Base-by-base conservation (phyloP, 73 alveolate genomes). In the Effrenium voratum region DNA sequence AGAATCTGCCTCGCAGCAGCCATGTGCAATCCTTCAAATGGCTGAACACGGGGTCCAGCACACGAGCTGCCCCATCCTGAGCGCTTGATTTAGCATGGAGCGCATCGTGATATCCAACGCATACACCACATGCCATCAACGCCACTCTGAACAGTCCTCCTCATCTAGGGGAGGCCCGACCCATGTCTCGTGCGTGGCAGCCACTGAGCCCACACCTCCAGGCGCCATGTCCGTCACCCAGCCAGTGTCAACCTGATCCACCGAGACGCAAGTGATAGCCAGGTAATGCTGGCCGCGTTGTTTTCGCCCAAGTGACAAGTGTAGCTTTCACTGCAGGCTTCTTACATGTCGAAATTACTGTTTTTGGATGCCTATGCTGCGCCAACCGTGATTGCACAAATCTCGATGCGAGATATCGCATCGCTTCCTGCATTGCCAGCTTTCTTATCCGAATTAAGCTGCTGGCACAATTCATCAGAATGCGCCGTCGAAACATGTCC, bases 191-290 rank as follows among this genome's bases (percentile, higher is more conserved):
- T 90, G 97, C 22, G 88, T 90, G 43, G 97, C 97, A n/a, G 97
- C 97, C 34, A 90, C 97, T 36, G 49, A 52, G 46, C 97, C 97
- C 30, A 90, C 88, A 36, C 95, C 93, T 46, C 76, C 97, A n/a
- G 95, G 99, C 44, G 98, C 99, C 99, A 99, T 99, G 80, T 99
- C 99, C 28, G 99, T 99, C 79, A 99, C 99, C 99, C 99, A 99
- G 46, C 99, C 99, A 43, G 99, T 99, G 90, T 99, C 99, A 50
- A 99, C 99, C 98, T 99, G 95, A 60, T 99, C 99, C 99, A 99
- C 99, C 90, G 98, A 99, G 72, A 99, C 99, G 41, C 99, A 99
- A 43, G 96, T 86, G 99, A 99, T 63, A 52, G 8, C 63, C 19
- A n/a, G n/a, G n/a, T n/a, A n/a, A n/a, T n/a, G n/a, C n/a, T n/a